A percentile compares a stretch with the other conserved stretches of the same genome.
Evolutionary conservation across 495 filamentous ascomycete genomes (phyloP).

Genomic region (Opeltia flavorubescens): DNA sequence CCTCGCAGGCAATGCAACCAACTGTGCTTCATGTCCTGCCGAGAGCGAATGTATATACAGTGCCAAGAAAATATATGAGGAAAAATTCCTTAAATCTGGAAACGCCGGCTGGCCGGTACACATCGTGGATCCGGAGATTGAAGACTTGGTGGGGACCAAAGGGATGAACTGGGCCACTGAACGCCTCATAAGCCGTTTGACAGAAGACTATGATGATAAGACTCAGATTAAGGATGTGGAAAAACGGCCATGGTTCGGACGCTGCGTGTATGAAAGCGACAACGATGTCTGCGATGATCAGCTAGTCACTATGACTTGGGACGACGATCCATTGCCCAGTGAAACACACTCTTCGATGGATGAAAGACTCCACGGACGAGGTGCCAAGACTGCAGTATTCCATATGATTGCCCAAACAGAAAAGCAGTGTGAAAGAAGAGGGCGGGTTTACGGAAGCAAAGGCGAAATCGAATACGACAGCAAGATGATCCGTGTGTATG

Average conservation of each 20-base stretch:
- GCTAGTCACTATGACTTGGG: constrained; percentile 73
- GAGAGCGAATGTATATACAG: constrained; percentile 68
- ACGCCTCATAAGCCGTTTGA: constrained; percentile 30
- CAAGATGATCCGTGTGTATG: constrained; percentile 26
- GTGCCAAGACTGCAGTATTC: constrained; percentile 73
- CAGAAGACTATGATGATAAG: constrained; percentile 51
- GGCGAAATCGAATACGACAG: constrained; percentile 73
- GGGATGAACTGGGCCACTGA: constrained; percentile 20
- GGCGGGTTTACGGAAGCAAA: constrained; percentile 65
- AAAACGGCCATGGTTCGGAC: constrained; percentile 67
- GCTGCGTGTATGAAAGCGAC: constrained; percentile 85
- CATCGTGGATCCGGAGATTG: constrained; percentile 87
- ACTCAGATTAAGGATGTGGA: constrained; percentile 39
- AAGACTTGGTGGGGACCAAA: constrained; percentile 38
- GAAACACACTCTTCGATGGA: constrained; percentile 6
- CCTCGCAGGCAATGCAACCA: constrained; percentile 62
- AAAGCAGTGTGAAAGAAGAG: constrained; percentile 70
- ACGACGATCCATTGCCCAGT: constrained; percentile 34
- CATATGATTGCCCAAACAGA: constrained; percentile 91
- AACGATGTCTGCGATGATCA: constrained; percentile 92
- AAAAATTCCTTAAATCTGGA: constrained; percentile 41
- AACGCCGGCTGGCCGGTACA: constrained; percentile 68
- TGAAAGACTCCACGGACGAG: constrained; percentile 28
- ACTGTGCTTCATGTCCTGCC: constrained; percentile 68
- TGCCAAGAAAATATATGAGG: constrained; percentile 63